Evolutionary conservation across 2,329 filamentous ascomycete genomes (phyloP).

Genomic region (Trichoderma citrinoviride): DNA sequence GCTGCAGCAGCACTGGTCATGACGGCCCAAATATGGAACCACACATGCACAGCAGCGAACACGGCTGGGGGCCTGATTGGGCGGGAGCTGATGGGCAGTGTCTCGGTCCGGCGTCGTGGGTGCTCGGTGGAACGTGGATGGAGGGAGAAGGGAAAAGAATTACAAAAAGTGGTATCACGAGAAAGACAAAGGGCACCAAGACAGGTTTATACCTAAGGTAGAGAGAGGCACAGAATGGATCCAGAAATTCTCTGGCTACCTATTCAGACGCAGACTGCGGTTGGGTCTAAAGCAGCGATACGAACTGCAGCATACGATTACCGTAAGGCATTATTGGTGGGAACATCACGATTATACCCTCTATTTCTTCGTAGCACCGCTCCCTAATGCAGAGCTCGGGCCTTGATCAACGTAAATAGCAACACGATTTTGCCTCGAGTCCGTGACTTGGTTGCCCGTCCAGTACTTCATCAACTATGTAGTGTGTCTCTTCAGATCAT

Average conservation of each 20-base stretch:
- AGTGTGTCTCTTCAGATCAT: no score
- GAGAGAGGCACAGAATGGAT: not conserved
- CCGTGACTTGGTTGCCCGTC: not conserved
- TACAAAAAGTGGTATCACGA: no score
- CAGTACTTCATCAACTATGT: no score
- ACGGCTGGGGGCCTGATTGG: not conserved
- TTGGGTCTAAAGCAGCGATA: not conserved
- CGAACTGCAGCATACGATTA: not conserved
- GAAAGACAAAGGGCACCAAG: no score
- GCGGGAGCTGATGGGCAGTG: no score
- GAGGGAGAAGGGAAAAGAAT: no score
- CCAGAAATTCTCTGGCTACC: not conserved
- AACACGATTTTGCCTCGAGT: not conserved
- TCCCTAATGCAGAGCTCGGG: constrained; percentile 8
- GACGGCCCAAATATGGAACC: constrained; percentile 9
- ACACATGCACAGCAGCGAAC: no score
- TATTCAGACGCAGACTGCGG: not conserved
- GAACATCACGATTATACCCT: not conserved
- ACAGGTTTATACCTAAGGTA: no score
- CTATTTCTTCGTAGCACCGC: not conserved
- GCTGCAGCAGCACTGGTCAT: not conserved
- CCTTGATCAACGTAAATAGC: constrained; percentile 1
- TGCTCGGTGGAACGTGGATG: no score
- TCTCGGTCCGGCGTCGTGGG: no score
- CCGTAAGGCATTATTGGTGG: not conserved